Evolutionary conservation across 805 yeast species (phyloP), one percentile per base, ranked within the genome.

Genomic region (Metahyphopichia silvanorum): DNA sequence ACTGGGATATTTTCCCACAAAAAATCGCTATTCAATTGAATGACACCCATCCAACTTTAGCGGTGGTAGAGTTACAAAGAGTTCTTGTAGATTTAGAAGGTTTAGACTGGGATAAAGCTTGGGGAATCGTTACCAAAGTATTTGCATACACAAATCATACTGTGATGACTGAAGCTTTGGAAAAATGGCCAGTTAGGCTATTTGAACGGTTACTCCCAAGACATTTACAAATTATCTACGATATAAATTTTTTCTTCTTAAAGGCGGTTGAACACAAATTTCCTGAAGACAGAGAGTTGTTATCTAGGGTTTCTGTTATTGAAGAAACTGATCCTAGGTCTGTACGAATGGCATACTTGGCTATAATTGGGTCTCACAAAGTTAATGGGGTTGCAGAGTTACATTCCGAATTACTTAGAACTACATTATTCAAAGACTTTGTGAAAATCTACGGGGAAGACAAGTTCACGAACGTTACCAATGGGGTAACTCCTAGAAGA

Each of bases 361-460:
- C 97, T 15, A 80, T 88, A 46, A 76, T 88, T 51, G 97, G 96
- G 12, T 84, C 95, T 7, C 96, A 89, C 60, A 84, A 78, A 57
- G 96, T 88, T 34, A 88, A 88, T 54, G 97, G 97, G 61, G 97
- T 88, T 38, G 97, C 97, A 12, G 97, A 88, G 60, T 69, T 88
- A 51, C 97, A 88, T 63, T 86, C 96, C 18, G 95, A 88, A 56
- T 74, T 88, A 56, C 84, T 88, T 59, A 83, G 76, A 58, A 85
- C 93, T 20, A 86, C 96, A 4, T 85, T 88, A 46, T 88, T 88
- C 66, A 81, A 81, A 57, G 96, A 89, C 61, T 88, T 88, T 55
- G 97, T 88, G 35, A 74, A 72, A 40, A 72, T 88, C 22, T 88
- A 76, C 49, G 97, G 97, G 31, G 51, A 71, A 15, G 86, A 85